Conservation (phyloP, 345 rosid genomes). For the Rhodamnia argentea region DNA sequence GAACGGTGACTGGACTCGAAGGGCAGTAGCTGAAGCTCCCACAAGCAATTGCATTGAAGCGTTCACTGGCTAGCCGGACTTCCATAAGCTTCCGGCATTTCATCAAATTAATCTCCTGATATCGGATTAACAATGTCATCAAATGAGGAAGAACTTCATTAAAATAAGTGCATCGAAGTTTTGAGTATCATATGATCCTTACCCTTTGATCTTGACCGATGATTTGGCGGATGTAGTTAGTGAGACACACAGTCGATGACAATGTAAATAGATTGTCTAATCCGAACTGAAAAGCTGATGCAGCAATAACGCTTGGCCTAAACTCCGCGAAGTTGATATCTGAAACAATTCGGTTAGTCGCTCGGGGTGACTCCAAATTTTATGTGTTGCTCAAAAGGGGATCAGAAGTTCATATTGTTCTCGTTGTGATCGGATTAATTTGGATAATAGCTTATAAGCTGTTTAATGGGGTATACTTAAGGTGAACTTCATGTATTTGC, state of each 20-base stretch:
- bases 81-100: slow-evolving; percentile 31
- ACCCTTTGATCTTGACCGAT: slow-evolving; percentile 19
- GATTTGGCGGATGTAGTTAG: slow-evolving; percentile 10
- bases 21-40: slow-evolving; percentile 12
- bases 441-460: background rate
- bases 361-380: background rate
- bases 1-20: slow-evolving; percentile 51
- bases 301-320: slow-evolving; percentile 45
- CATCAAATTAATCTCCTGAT: slow-evolving; percentile 16
- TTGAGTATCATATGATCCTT: background rate
- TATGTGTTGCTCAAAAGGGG: background rate
- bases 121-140: background rate
- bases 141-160: background rate
- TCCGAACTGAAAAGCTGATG: slow-evolving; percentile 30
- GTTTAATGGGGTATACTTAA: background rate
- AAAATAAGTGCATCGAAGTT: background rate
- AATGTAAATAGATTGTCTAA: slow-evolving; percentile 16
- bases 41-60: background rate
- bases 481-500: background rate
- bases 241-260: slow-evolving; percentile 9
- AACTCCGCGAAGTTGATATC: slow-evolving; percentile 34
- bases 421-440: background rate
- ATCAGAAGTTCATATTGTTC: background rate
- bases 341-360: slow-evolving; percentile 3
- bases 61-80: slow-evolving; percentile 1